Evolutionary conservation across 1,139 yeast genomes (phyloP).

Genomic region (Blastobotrys ciferrii): DNA sequence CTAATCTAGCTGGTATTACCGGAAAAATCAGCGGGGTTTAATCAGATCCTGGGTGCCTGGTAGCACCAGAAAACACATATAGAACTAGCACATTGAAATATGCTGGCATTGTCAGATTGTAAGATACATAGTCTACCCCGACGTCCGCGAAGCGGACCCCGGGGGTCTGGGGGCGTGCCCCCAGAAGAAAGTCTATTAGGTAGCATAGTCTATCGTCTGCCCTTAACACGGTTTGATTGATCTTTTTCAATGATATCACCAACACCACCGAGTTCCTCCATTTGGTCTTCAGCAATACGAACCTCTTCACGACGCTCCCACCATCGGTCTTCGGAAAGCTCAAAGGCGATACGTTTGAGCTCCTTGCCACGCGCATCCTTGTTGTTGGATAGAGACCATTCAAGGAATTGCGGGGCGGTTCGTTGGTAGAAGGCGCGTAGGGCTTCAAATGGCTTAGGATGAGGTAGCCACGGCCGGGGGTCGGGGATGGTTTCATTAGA

Average conservation of each 20-base stretch:
- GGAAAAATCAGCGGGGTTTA: no score
- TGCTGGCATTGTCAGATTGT: no score
- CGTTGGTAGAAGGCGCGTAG: slow-evolving; percentile 81
- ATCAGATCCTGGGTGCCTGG: no score
- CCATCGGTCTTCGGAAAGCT: slow-evolving; percentile 90
- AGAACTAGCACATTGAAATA: no score
- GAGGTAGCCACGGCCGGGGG: slow-evolving; percentile 94
- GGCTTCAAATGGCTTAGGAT: slow-evolving; percentile 91
- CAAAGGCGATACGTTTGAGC: slow-evolving; percentile 85
- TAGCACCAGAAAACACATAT: no score
- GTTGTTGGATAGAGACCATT: slow-evolving; percentile 82
- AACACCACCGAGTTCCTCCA: slow-evolving; percentile 90
- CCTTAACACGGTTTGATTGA: slow-evolving; percentile 35
- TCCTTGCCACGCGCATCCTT: slow-evolving; percentile 89
- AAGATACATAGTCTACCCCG: no score
- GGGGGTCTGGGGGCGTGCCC: no score
- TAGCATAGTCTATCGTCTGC: slow-evolving; percentile 26
- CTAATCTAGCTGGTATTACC: no score
- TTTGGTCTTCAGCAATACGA: slow-evolving; percentile 79
- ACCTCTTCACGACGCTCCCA: slow-evolving; percentile 98
- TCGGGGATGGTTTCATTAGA: slow-evolving; percentile 65
- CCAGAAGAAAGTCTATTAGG: no score
- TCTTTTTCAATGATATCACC: slow-evolving; percentile 87
- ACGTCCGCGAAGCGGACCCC: no score
- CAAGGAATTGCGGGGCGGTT: slow-evolving; percentile 80